Evolutionary conservation across 1,284 basidiomycete genomes (phyloP), one percentile per base, ranked within the genome.

Genomic region (Ustilago lituana): DNA sequence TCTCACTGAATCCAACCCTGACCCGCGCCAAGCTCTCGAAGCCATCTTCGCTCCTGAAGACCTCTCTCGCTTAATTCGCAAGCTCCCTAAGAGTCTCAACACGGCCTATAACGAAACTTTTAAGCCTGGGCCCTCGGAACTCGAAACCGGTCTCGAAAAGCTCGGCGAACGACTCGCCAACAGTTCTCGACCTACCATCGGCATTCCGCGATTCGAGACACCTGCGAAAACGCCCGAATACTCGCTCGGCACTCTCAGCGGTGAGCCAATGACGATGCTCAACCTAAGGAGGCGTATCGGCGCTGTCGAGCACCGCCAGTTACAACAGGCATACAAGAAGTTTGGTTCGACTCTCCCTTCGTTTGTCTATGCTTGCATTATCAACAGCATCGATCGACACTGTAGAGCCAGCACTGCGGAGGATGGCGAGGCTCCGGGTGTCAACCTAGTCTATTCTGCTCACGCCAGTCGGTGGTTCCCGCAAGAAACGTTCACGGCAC

Each of bases 311-410:
- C 36, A 55, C 27, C 52, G 31, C 20, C 20, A 26, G 47, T 43
- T 62, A 7, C 40, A 46, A n/a, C 35, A 41, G 19, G 52, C 52
- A 2, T 45, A 39, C 59, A 62, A 55, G 48, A 55, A 55, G 43
- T 37, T 32, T 17, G 59, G 52, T 9, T 40, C 41, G 10, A 50
- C 36, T 3, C 40, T 62, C 0, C 59, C 59, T 23, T 55, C 59
- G 3, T 50, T 62, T 20, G 48, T 55, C 31, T 62, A 62, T 23
- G 59, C 59, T 4, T 62, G 59, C 48, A 54, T 62, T 7, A 52
- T 62, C 23, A 62, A 62, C 51, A 62, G 59, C 43, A 62, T 62
- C 41, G 59, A 62, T 48, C 46, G 52, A 37, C 46, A 38, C 20
- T 62, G 48, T 46, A 51, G 33, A 9, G 31, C 47, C 3, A 49